A percentile compares a stretch with the other conserved stretches of the same genome.
Conservation (phyloP, 345 rosid genomes). For the rapeseed (Brassica napus) region DNA sequence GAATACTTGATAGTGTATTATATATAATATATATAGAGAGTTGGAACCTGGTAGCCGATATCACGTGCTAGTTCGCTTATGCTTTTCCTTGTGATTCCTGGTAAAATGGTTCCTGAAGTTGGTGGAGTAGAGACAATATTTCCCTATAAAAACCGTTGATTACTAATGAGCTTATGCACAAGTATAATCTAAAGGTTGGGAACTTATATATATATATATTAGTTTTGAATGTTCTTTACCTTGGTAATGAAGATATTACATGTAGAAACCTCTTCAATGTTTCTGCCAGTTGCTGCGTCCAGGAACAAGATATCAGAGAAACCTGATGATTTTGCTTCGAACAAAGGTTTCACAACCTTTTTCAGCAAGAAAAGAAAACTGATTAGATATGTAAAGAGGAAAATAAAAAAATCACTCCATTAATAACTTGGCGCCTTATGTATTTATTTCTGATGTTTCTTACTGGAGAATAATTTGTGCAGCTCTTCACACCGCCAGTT, state of each 20-base stretch:
- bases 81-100: conserved; percentile 90
- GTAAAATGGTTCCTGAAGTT: conserved; percentile 78
- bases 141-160: conserved; percentile 41
- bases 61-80: conserved; percentile 77
- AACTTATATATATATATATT: background rate
- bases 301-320: conserved; percentile 66
- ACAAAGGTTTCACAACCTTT: conserved; percentile 50
- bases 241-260: conserved; percentile 62
- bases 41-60: conserved; percentile 68
- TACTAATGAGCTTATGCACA: background rate
- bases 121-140: conserved; percentile 75
- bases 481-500: conserved; percentile 63
- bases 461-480: conserved; percentile 68
- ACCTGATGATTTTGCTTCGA: conserved; percentile 63
- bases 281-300: conserved; percentile 52
- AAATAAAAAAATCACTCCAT: background rate
- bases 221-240: conserved; percentile 30
- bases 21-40: background rate
- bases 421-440: conserved; percentile 23
- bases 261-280: conserved; percentile 67
- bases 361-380: background rate
- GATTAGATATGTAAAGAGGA: background rate
- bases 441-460: background rate
- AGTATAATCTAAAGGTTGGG: background rate
- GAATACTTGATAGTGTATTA: background rate